A percentile compares a stretch with the other conserved stretches of the same genome.
These are phyloP conservation scores for Lepidium didymum DNA, from an alignment of 345 rosid genomes.

Conservation along the genomic window DNA sequence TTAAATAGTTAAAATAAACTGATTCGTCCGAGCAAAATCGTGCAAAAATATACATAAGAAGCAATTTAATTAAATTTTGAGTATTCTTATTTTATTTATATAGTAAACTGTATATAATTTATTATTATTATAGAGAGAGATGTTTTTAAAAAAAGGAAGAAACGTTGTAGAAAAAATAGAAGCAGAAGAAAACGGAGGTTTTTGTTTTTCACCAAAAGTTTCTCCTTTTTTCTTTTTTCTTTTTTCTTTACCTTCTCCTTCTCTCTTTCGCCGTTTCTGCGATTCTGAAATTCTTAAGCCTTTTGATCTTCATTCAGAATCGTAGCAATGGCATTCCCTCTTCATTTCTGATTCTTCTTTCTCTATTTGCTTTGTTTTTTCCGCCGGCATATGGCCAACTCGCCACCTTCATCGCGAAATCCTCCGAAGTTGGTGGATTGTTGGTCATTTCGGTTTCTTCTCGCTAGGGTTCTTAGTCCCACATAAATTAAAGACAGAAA, in stretches of 20 bases:
- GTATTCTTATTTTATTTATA: too few species aligned
- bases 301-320: constrained; percentile 7
- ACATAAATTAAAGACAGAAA: background rate
- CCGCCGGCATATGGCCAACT: constrained; percentile 27
- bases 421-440: constrained; percentile 23
- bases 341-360: background rate
- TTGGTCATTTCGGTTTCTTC: constrained; percentile 12
- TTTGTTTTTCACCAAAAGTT: background rate
- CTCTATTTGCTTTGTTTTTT: background rate
- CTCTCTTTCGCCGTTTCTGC: constrained; percentile 12
- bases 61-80: too few species aligned
- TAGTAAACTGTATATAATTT: too few species aligned
- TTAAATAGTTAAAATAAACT: too few species aligned
- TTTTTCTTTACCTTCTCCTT: background rate
- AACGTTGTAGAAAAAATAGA: constrained; percentile 12
- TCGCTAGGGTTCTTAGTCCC: constrained; percentile 31
- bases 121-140: background rate
- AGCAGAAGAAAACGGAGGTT: constrained; percentile 27
- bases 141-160: background rate
- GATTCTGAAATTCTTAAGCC: constrained; percentile 24
- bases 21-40: background rate
- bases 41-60: background rate
- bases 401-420: constrained; percentile 9
- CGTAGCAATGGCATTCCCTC: constrained; percentile 24
- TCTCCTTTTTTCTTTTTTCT: background rate